These are phyloP conservation scores for Aspergillus baeticus DNA, from an alignment of 495 filamentous ascomycete genomes.

Conservation along the genomic window DNA sequence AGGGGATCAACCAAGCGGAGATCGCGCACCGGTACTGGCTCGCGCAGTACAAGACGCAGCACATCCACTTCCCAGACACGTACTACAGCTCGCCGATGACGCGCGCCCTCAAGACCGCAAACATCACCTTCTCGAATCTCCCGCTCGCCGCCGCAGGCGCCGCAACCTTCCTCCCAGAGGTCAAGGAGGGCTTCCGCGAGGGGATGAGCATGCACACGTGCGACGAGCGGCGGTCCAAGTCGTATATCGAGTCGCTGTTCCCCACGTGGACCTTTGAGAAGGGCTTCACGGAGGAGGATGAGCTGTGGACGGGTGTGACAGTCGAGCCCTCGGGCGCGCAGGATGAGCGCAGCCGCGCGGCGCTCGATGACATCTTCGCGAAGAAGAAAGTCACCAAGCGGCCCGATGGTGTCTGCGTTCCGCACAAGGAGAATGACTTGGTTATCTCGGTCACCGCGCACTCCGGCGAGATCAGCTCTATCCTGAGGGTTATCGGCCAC, in stretches of 20 bases:
- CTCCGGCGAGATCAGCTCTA: conserved; percentile 60
- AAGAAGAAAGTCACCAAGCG: conserved; percentile 25
- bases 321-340: conserved; percentile 56
- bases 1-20: conserved; percentile 61
- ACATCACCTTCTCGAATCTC: conserved; percentile 58
- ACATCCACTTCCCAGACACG: conserved; percentile 61
- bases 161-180: conserved; percentile 53
- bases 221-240: conserved; percentile 61
- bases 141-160: conserved; percentile 39
- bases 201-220: conserved; percentile 75
- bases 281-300: conserved; percentile 61
- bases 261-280: conserved; percentile 61
- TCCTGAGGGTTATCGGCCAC: conserved; percentile 61
- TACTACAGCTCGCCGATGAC: conserved; percentile 71
- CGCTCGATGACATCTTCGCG: conserved; percentile 63
- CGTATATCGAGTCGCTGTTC: conserved; percentile 56
- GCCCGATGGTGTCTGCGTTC: not conserved
- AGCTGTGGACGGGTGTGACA: conserved; percentile 56
- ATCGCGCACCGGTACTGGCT: conserved; percentile 65
- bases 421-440: conserved; percentile 38
- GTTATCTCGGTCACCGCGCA: conserved; percentile 70
- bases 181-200: conserved; percentile 75
- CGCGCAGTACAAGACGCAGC: conserved; percentile 45
- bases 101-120: conserved; percentile 65
- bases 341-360: conserved; percentile 50